phyloP scores from a whole-genome alignment of 2,329 filamentous ascomycete genomes.

The Fusarium nygamai region DNA sequence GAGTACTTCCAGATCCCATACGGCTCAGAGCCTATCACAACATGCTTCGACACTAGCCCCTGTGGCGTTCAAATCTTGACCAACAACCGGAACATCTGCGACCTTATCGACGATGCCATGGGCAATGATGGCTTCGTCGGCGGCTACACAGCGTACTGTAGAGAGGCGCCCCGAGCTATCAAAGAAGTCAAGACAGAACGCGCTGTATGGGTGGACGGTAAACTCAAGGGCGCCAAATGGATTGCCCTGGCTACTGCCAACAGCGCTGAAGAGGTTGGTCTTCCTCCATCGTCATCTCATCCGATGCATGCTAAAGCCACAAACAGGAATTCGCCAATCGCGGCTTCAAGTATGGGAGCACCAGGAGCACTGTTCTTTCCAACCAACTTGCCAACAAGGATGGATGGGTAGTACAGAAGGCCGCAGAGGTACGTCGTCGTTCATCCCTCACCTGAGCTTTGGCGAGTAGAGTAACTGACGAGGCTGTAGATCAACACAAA shows the following conservation, averaged over 20 bases:
- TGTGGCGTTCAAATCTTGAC: slow-evolving; percentile 25
- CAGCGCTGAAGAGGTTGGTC: neutral
- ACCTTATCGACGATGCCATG: slow-evolving; percentile 9
- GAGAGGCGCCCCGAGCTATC: neutral
- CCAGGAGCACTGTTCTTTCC: slow-evolving; percentile 2
- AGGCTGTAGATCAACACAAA: slow-evolving; percentile 2
- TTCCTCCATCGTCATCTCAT: too few species aligned
- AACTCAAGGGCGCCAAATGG: slow-evolving; percentile 4
- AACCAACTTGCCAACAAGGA: slow-evolving; percentile 22
- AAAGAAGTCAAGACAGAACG: slow-evolving; percentile 8
- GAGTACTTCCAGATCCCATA: slow-evolving; percentile 12
- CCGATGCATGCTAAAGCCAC: neutral
- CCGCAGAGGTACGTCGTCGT: neutral
- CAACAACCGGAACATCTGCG: slow-evolving; percentile 16
- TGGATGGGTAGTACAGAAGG: slow-evolving; percentile 24
- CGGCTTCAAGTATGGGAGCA: slow-evolving; percentile 3
- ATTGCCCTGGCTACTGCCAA: neutral
- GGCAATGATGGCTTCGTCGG: slow-evolving; percentile 4
- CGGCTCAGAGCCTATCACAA: slow-evolving; percentile 16
- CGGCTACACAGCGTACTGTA: slow-evolving; percentile 9
- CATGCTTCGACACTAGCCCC: slow-evolving; percentile 16
- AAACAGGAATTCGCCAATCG: neutral
- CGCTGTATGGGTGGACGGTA: slow-evolving; percentile 16
- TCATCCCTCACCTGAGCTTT: rapidly evolving
- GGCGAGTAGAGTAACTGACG: neutral